Percentiles rank a stretch among this genome's conserved stretches.
These are phyloP conservation scores for Aspergillus sp. DNA, from an alignment of 2,329 filamentous ascomycete species.

Conservation along the genomic window DNA sequence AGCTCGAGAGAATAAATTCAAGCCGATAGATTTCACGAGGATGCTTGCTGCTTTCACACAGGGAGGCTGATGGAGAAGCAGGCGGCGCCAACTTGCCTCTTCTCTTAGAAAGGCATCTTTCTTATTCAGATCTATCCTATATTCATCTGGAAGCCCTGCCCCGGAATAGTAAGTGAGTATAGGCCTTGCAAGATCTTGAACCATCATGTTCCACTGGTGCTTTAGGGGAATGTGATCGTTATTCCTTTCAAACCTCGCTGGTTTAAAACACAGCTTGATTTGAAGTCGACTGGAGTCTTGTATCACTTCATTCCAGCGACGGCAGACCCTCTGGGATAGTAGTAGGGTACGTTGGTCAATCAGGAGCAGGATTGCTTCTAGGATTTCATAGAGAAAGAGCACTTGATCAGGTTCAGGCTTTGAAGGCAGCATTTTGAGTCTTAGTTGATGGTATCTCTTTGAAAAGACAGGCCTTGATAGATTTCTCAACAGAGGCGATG, in stretches of 20 bases:
- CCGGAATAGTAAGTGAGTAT: neutral
- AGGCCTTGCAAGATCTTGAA: neutral
- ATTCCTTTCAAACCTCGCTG: too few relatives aligned
- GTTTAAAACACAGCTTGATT: neutral
- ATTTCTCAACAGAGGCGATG: too few relatives aligned
- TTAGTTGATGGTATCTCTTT: too few relatives aligned
- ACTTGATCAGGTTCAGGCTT: neutral
- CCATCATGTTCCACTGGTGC: neutral
- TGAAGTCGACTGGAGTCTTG: neutral
- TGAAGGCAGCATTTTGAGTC: neutral
- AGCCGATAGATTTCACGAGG: too few relatives aligned
- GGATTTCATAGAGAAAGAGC: neutral
- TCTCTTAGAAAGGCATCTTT: neutral
- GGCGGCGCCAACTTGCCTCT: neutral
- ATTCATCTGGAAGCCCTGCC: neutral
- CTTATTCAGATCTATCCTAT: too few relatives aligned
- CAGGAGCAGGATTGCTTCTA: neutral
- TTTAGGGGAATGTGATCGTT: neutral
- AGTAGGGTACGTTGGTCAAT: neutral
- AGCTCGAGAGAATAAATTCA: too few relatives aligned
- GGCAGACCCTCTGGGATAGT: neutral
- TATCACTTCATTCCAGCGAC: neutral
- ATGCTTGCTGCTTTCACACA: neutral
- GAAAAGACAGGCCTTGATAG: too few relatives aligned
- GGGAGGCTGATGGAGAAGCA: neutral